These are phyloP conservation scores for Talaromyces sp. DNA, from an alignment of 2,329 filamentous ascomycete species.

Conservation along the genomic window DNA sequence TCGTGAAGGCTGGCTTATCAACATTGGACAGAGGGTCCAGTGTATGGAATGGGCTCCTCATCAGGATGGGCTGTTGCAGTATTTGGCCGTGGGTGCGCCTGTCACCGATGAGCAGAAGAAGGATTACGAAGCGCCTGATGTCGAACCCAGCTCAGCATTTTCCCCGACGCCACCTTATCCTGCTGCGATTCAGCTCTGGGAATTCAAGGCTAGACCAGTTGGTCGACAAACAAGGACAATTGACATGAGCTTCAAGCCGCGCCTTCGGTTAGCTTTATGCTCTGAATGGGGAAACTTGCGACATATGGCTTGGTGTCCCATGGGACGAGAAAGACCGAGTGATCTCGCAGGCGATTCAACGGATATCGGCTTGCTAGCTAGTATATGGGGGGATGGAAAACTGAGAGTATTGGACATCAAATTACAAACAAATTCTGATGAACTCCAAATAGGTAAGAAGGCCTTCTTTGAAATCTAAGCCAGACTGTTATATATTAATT, in stretches of 20 bases:
- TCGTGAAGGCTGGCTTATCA: constrained; percentile 58
- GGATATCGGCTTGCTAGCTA: constrained; percentile 57
- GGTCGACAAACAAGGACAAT: constrained; percentile 40
- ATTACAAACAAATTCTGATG: constrained; percentile 26
- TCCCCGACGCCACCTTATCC: constrained; percentile 52
- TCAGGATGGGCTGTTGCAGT: constrained; percentile 52
- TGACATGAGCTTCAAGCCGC: constrained; percentile 48
- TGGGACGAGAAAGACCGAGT: constrained; percentile 36
- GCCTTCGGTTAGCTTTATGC: constrained; percentile 56
- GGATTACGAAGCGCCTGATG: constrained; percentile 30
- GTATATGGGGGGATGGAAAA: constrained; percentile 61
- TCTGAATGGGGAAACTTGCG: constrained; percentile 60
- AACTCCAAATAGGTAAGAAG: constrained; percentile 38
- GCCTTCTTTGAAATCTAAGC: background rate
- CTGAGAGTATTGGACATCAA: constrained; percentile 59
- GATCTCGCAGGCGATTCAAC: constrained; percentile 32
- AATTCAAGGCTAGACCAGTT: constrained; percentile 48
- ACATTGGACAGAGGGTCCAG: constrained; percentile 57
- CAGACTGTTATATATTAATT: background rate
- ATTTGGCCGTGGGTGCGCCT: constrained; percentile 56
- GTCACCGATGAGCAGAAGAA: constrained; percentile 42
- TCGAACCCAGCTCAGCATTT: constrained; percentile 52
- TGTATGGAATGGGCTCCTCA: constrained; percentile 54
- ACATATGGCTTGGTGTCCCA: constrained; percentile 60
- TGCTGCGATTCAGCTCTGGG: constrained; percentile 62